These are phyloP conservation scores for Pisolithus sp. DNA, from an alignment of 768 basidiomycete species.

Conservation along the genomic window DNA sequence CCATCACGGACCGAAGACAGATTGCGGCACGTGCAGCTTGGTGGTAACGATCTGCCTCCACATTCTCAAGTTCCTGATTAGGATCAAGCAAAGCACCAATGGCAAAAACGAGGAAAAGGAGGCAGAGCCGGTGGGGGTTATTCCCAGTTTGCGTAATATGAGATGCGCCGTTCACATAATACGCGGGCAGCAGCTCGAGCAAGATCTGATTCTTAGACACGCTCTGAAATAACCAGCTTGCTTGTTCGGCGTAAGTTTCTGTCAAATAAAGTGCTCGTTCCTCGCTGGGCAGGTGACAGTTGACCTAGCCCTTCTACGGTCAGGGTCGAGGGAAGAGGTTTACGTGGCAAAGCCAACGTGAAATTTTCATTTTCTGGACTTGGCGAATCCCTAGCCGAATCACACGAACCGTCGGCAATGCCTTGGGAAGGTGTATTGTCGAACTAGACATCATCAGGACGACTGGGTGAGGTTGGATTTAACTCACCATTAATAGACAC, in stretches of 20 bases:
- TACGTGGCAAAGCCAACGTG: constrained; percentile 59
- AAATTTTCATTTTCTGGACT: constrained; percentile 38
- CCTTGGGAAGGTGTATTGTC: constrained; percentile 16
- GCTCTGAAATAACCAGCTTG: constrained; percentile 47
- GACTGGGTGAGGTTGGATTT: not conserved
- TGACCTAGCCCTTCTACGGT: constrained; percentile 41
- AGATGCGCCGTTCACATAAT: constrained; percentile 29
- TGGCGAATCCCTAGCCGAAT: constrained; percentile 22
- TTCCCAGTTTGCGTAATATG: constrained; percentile 31
- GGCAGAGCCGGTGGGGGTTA: constrained; percentile 42
- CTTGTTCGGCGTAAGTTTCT: constrained; percentile 41
- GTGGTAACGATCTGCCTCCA: constrained; percentile 56
- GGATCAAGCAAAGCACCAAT: constrained; percentile 44
- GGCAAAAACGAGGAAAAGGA: constrained; percentile 46
- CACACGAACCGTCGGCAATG: constrained; percentile 15
- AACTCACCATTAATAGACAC: constrained; percentile 29
- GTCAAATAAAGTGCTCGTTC: constrained; percentile 41
- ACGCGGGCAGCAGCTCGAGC: constrained; percentile 35
- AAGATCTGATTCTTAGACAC: constrained; percentile 41
- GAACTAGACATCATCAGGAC: constrained; percentile 15
- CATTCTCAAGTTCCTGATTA: constrained; percentile 21
- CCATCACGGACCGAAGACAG: constrained; percentile 60
- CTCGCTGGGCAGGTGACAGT: constrained; percentile 48
- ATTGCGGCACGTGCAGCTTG: constrained; percentile 61
- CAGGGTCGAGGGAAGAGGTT: constrained; percentile 45